Evolutionary conservation across 495 filamentous ascomycete genomes (phyloP), one percentile per base, ranked within the genome.

Genomic region (Xanthoparmelia taractica): DNA sequence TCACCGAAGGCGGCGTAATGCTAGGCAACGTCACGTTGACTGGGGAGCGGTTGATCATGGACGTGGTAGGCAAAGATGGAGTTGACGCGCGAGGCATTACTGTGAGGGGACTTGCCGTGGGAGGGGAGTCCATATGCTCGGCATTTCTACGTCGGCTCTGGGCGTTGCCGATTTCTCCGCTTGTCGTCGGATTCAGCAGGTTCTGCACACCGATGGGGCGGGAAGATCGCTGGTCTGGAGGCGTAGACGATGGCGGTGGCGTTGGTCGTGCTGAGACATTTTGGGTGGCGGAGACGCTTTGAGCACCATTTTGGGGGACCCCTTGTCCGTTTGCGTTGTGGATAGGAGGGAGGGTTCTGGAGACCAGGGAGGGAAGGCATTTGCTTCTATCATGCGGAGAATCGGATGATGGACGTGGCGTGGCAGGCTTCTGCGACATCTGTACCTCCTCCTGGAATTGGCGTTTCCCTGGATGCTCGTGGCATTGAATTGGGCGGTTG

Each of bases 161-260:
- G 27, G 31, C 31, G 27, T 47, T 37, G 25, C 62, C 18, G 27
- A 57, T 59, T 45, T 69, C 68, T 64, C 76, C 73, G 12, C 73
- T 66, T 58, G 66, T 54, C 11, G 75, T 71, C 8, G 75, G 78
- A 57, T 83, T 83, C 66, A 83, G 66, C 57, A 83, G 77, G 43
- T 78, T 75, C 61, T 81, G 77, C 25, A 83, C 77, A 4, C 78
- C 80, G 64, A 81, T 77, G 27, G 79, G 71, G n/a, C 79, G 76
- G 27, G 74, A 63, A 34, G 58, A 50, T 50, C 69, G 59, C 40
- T 66, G 67, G 38, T 70, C 63, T 6, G 64, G 72, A 41, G 62
- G 48, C 74, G 71, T 18, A 68, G 64, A 38, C 68, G 66, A 60
- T 73, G 72, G 68, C 74, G 58, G 68, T 75, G 58, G 48, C 73